Base-by-base conservation (phyloP, 192 early-diverging fungal genomes). In the Backusella morwellensis region DNA sequence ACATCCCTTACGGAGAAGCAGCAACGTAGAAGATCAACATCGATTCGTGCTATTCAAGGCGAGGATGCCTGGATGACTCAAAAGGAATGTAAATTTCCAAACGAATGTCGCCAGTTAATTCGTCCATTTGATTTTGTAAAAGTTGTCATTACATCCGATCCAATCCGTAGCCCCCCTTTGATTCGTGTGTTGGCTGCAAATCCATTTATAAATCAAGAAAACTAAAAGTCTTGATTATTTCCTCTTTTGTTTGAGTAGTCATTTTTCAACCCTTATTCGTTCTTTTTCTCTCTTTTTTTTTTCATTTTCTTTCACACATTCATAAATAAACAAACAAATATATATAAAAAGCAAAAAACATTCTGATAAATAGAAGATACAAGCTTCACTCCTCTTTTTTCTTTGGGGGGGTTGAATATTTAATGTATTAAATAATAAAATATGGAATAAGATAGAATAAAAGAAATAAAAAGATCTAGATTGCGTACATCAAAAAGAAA, bases 131-230 rank as follows among this genome's bases (percentile, higher is more conserved):
- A 80, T 6, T 82, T 72, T 77, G 59, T 88, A 12, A 66, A 81
- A 23, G 87, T 88, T 1, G 74, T 88, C 63, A 80, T 88, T 35
- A 84, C 81, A 1, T 82, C 84, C 0, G 80, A 86, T 44, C 79
- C 83, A 26, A 82, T 80, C 0, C 76, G 84, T 4, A 86, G 78
- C 6, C 87, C 85, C 1, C 85, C 87, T 73, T 73, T 86, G 34
- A 82, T 88, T 44, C 84, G 85, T 54, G 75, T 88, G 26, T 70
- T 85, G 23, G 87, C 85, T 14, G 78, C 84, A 36, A 88, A 88
- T 52, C 87, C 87, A 59, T 88, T 76, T 80, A 73, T 76, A 21
- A 35, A 74, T 8, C 35, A 63, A 59, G 17, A 74, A 4, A n/a
- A 35, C 17, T 73, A 29, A 34, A 36, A 3, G 35, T 14, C n/a